Conservation (phyloP, 495 filamentous ascomycete genomes). For the Annulohypoxylon moriforme region DNA sequence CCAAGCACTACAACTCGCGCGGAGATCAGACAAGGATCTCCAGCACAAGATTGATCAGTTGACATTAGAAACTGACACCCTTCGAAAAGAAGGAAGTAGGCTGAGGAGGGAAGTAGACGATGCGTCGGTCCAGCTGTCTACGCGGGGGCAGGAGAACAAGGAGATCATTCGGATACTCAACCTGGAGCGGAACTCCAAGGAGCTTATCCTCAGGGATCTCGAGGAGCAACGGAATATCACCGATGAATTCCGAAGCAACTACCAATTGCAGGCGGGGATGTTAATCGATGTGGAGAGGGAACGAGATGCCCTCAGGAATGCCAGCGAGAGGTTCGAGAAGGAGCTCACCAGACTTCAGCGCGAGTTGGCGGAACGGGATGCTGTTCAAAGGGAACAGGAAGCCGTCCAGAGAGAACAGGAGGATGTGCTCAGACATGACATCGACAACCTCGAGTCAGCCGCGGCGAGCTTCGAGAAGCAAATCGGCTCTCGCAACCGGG, state of each 20-base stretch:
- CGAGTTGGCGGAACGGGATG: slow-evolving; percentile 49
- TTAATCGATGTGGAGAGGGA: slow-evolving; percentile 57
- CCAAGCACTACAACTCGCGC: slow-evolving; percentile 45
- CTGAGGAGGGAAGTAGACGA: slow-evolving; percentile 51
- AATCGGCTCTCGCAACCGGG: slow-evolving; percentile 52
- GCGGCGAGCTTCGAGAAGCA: slow-evolving; percentile 52
- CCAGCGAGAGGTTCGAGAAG: slow-evolving; percentile 47
- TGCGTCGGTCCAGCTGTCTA: slow-evolving; percentile 43
- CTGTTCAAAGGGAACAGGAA: slow-evolving; percentile 54
- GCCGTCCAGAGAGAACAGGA: slow-evolving; percentile 55
- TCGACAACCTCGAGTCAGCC: slow-evolving; percentile 50
- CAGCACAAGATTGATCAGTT: slow-evolving; percentile 55
- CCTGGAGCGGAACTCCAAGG: slow-evolving; percentile 46
- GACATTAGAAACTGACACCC: slow-evolving; percentile 53
- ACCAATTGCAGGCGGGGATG: slow-evolving; percentile 51
- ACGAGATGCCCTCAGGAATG: slow-evolving; percentile 50
- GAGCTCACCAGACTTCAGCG: slow-evolving; percentile 48
- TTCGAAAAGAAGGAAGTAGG: slow-evolving; percentile 50
- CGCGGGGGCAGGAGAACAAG: slow-evolving; percentile 42
- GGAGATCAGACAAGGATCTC: slow-evolving; percentile 48
- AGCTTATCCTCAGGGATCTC: slow-evolving; percentile 50
- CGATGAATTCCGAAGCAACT: slow-evolving; percentile 58
- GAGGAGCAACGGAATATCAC: slow-evolving; percentile 56
- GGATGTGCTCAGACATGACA: slow-evolving; percentile 49
- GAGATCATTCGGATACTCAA: slow-evolving; percentile 42